phyloP scores from a whole-genome alignment of 2,329 filamentous ascomycete species.

The Fusarium sp. region DNA sequence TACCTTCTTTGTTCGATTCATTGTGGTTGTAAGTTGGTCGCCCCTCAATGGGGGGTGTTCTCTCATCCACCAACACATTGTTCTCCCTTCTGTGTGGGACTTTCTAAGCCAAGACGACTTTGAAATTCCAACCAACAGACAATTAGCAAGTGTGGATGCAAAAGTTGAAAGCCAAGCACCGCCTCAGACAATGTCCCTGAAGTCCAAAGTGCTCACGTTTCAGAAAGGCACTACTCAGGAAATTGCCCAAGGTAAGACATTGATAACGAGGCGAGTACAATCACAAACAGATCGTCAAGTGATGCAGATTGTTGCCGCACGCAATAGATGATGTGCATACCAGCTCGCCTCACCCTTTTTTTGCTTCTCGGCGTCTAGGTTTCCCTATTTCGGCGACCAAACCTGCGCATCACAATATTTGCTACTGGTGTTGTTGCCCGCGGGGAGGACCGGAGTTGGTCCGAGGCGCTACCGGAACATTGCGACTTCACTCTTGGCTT shows the following conservation, averaged over 20 bases:
- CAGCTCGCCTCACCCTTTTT: neutral
- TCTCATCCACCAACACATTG: neutral
- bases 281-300: neutral
- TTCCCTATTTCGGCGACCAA: neutral
- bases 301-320: neutral
- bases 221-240: neutral
- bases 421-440: neutral
- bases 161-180: neutral
- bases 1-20: neutral
- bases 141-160: neutral
- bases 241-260: neutral
- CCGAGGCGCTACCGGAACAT: neutral
- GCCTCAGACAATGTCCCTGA: neutral
- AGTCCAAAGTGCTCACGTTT: neutral
- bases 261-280: neutral
- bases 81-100: neutral
- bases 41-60: neutral
- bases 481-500: neutral
- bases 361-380: neutral
- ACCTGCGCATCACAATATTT: conserved; percentile 16
- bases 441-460: neutral
- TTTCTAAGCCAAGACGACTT: neutral
- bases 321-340: neutral
- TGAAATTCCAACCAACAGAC: neutral
- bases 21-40: neutral